Base-by-base conservation (phyloP, 2,329 filamentous ascomycete species). In the Cylindrodendrum hubeiense region DNA sequence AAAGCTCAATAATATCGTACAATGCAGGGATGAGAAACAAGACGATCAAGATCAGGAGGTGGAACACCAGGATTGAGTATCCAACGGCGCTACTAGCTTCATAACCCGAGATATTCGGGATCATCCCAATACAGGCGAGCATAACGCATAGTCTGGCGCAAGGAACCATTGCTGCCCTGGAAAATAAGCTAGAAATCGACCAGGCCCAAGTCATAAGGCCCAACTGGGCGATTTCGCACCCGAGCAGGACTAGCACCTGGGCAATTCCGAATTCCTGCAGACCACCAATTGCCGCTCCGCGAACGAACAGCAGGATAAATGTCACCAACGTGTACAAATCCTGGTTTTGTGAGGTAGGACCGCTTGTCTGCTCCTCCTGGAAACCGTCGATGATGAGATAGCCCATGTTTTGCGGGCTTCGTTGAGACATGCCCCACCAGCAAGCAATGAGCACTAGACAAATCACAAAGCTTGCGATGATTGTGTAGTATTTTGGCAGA, bases 21-120 rank as follows among this genome's bases (percentile, higher is more conserved):
- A 46, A 10, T 1, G 70, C 59, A 4, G 72, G 72, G 8, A 65
- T 33, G 37, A 74, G 61, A 33, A 74, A 74, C 59, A 74, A 51
- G 44, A 49, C 57, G 2, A 55, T 9, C 4, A 74, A 43, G 24
- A 93, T 81, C 6, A 93, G 79, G 2, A 84, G 88, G 75, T 93
- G 91, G 5, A 93, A 80, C 2, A 90, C 76, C 19, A 94, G 81
- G 41, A 93, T 89, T 15, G 87, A 81, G 73, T 93, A 93, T 9
- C 90, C 91, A 46, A 93, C 87, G 86, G 89, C 92, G 17, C 90
- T 90, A 70, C 89, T 89, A 1, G 87, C 79, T 2, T 84, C 79
- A 67, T 89, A 83, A 2, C 87, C 87, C 1, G 89, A 89, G 22
- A 92, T 84, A 66, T 91, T 91, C 0, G 90, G 84, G 22, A 84